phyloP scores from a whole-genome alignment of 176 grass and related monocot genomes.

The Poa annua region DNA sequence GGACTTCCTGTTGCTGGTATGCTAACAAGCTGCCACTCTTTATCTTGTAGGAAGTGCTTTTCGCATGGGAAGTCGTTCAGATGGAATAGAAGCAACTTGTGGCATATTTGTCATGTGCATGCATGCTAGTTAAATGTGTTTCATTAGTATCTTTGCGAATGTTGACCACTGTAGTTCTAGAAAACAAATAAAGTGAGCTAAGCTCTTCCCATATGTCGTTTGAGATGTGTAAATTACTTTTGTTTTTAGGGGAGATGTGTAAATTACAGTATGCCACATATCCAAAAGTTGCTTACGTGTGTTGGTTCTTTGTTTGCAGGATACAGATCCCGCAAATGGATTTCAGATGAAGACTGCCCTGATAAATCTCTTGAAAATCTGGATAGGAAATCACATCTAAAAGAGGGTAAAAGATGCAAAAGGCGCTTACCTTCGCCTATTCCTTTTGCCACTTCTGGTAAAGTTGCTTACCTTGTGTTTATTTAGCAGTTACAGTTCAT shows the following conservation, averaged over 20 bases:
- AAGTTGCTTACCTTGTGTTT: slow-evolving; percentile 31
- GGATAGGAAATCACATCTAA: slow-evolving; percentile 57
- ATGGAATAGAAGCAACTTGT: slow-evolving; percentile 36
- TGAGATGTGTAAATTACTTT: slow-evolving; percentile 27
- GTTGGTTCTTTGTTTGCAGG: slow-evolving; percentile 56
- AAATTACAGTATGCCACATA: slow-evolving; percentile 12
- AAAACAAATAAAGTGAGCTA: background rate
- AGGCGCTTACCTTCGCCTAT: slow-evolving; percentile 50
- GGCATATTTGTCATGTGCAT: slow-evolving; percentile 17
- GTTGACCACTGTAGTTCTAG: slow-evolving; percentile 18
- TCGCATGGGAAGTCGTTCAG: slow-evolving; percentile 25
- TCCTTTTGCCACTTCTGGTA: slow-evolving; percentile 54
- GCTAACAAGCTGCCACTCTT: slow-evolving; percentile 3
- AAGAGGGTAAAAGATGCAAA: slow-evolving; percentile 56
- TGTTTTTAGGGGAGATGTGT: too few relatives aligned
- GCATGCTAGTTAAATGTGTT: slow-evolving; percentile 27
- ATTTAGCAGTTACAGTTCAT: slow-evolving; percentile 22
- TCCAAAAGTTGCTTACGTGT: slow-evolving; percentile 17
- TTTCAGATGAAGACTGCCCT: slow-evolving; percentile 50
- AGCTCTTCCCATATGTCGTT: slow-evolving; percentile 19
- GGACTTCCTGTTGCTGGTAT: slow-evolving; percentile 29
- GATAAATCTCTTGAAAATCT: slow-evolving; percentile 54
- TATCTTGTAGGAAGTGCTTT: background rate
- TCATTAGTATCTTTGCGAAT: slow-evolving; percentile 22
- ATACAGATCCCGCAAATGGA: slow-evolving; percentile 59